Evolutionary conservation across 1,284 basidiomycete genomes (phyloP).

Genomic region (Phlebopus sp.): DNA sequence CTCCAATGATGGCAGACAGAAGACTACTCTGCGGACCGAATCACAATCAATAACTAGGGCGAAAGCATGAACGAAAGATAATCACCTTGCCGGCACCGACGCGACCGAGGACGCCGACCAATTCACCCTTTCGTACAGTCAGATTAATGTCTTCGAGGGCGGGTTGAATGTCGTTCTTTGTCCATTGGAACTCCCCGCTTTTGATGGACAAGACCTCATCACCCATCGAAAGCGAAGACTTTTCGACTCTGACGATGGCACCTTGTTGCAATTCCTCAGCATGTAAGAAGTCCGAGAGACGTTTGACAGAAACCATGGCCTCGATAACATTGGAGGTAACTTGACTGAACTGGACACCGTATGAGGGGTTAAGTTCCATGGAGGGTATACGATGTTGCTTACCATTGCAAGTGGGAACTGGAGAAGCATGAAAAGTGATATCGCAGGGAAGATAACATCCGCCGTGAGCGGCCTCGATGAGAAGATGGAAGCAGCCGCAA

Average conservation of each 20-base stretch:
- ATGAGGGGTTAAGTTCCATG: neutral
- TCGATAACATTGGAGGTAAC: conserved; percentile 80
- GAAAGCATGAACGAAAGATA: conserved; percentile 7
- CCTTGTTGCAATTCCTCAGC: conserved; percentile 81
- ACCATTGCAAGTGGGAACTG: conserved; percentile 89
- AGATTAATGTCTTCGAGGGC: conserved; percentile 79
- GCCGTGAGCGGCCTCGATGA: conserved; percentile 77
- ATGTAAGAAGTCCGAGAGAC: conserved; percentile 75
- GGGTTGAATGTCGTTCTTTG: conserved; percentile 50
- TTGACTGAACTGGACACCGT: conserved; percentile 51
- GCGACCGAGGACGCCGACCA: conserved; percentile 83
- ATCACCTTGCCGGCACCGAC: conserved; percentile 90
- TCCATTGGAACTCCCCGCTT: conserved; percentile 81
- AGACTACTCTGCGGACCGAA: conserved; percentile 54
- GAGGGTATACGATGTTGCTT: neutral
- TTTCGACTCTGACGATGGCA: conserved; percentile 55
- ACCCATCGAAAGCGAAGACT: conserved; percentile 47
- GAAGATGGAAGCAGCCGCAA: conserved; percentile 75
- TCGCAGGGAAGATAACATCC: conserved; percentile 92
- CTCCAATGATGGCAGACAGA: conserved; percentile 79
- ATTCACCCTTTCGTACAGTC: conserved; percentile 78
- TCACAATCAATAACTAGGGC: conserved; percentile 1
- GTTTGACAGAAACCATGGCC: conserved; percentile 81
- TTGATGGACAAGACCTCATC: conserved; percentile 73
- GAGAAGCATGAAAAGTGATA: conserved; percentile 89